Percentiles rank a stretch among this genome's conserved stretches.
These are phyloP conservation scores for Agaricales sp. DNA, from an alignment of 1,284 basidiomycete genomes.

Conservation along the genomic window DNA sequence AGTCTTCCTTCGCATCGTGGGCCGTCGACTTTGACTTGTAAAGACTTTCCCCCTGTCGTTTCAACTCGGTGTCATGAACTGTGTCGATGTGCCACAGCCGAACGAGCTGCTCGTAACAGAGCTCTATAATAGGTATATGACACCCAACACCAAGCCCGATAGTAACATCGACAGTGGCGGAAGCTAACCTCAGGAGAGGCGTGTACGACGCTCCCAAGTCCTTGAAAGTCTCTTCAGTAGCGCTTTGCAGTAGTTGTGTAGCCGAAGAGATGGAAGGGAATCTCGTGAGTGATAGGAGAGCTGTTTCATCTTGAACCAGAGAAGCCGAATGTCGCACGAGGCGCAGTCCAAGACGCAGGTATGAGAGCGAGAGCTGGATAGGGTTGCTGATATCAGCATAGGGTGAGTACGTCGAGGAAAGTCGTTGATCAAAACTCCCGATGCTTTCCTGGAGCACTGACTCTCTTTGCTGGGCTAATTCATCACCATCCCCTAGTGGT, in stretches of 20 bases:
- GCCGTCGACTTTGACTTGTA: conserved; percentile 67
- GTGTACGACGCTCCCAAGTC: conserved; percentile 23
- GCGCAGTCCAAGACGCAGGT: conserved; percentile 71
- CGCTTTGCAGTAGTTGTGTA: conserved; percentile 21
- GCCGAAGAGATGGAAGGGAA: conserved; percentile 45
- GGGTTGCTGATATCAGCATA: conserved; percentile 65
- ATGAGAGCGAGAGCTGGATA: conserved; percentile 54
- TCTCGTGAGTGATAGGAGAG: conserved; percentile 28
- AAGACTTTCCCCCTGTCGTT: conserved; percentile 62
- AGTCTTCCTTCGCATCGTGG: conserved; percentile 55
- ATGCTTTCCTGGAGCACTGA: conserved; percentile 58
- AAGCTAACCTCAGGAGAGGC: conserved; percentile 42
- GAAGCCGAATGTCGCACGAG: conserved; percentile 28
- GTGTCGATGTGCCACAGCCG: conserved; percentile 81
- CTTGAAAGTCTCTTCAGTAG: conserved; percentile 8
- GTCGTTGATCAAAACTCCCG: conserved; percentile 49
- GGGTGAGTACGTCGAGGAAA: conserved; percentile 46
- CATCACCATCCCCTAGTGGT: conserved; percentile 24
- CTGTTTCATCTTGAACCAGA: conserved; percentile 9
- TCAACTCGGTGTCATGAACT: conserved; percentile 29
- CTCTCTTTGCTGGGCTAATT: conserved; percentile 38
- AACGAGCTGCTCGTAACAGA: conserved; percentile 63
- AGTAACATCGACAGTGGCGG: conserved; percentile 34
- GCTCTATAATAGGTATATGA: conserved; percentile 27
- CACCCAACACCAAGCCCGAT: conserved; percentile 21